A percentile compares a stretch with the other conserved stretches of the same genome.
phyloP scores from a whole-genome alignment of 495 filamentous ascomycete species.

The Bacidia rubella region DNA sequence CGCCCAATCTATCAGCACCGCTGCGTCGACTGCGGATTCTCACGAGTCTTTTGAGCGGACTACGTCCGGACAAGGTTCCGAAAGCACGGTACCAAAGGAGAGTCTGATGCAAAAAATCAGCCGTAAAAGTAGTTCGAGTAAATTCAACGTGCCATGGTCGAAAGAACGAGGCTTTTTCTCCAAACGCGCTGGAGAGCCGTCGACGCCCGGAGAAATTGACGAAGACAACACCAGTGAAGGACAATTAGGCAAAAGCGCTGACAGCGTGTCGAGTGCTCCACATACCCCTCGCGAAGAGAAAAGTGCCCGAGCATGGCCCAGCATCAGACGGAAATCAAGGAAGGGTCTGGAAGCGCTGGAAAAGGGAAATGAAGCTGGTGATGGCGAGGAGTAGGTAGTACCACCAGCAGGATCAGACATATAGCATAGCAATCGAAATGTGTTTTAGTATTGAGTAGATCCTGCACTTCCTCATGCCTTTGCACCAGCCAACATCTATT shows the following conservation, averaged over 20 bases:
- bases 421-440: too few relatives aligned
- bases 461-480: too few relatives aligned
- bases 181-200: conserved; percentile 43
- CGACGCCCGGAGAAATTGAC: conserved; percentile 34
- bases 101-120: conserved; percentile 60
- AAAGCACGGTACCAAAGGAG: conserved; percentile 42
- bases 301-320: conserved; percentile 30
- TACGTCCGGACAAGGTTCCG: conserved; percentile 51
- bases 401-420: too few relatives aligned
- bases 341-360: conserved; percentile 34
- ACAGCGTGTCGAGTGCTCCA: conserved; percentile 32
- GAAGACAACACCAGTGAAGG: conserved; percentile 32
- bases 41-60: conserved; percentile 61
- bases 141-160: conserved; percentile 57
- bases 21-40: conserved; percentile 53
- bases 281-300: conserved; percentile 33
- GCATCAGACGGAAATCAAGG: conserved; percentile 37
- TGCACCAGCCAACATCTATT: too few relatives aligned
- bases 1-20: conserved; percentile 46
- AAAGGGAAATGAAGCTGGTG: conserved; percentile 33
- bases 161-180: conserved; percentile 52
- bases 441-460: too few relatives aligned
- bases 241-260: conserved; percentile 32
- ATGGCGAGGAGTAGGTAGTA: conserved; percentile 27
- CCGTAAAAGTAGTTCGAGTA: conserved; percentile 66